phyloP scores from a whole-genome alignment of 1,284 basidiomycete species.

The Puccinia coronata region DNA sequence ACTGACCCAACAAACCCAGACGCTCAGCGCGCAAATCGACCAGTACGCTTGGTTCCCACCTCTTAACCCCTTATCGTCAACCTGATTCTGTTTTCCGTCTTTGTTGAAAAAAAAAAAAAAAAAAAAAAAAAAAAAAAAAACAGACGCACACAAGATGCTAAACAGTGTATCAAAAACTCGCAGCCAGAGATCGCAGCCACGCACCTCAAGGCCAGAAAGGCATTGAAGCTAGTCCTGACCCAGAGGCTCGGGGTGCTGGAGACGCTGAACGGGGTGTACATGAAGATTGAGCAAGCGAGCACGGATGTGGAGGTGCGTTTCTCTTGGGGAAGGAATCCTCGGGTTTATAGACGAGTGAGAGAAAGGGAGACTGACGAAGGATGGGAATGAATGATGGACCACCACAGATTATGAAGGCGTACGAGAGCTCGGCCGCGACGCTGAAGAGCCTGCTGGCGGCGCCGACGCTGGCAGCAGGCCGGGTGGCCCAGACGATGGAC shows the following conservation, averaged over 20 bases:
- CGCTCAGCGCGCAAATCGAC: conserved; percentile 28
- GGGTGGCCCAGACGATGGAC: conserved; percentile 26
- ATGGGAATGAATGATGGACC: not conserved
- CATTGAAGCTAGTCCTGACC: conserved; percentile 20
- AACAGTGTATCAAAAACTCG: conserved; percentile 21
- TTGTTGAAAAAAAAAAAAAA: not conserved
- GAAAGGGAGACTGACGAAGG: not conserved
- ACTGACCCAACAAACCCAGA: conserved; percentile 35
- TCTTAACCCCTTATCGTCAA: not conserved
- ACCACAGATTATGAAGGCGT: conserved; percentile 46
- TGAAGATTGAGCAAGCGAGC: conserved; percentile 49
- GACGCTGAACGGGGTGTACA: conserved; percentile 29
- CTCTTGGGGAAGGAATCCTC: not conserved
- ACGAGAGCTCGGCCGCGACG: conserved; percentile 36
- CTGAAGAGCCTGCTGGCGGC: conserved; percentile 1
- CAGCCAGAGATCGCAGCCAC: conserved; percentile 28
- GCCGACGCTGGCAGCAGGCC: not conserved
- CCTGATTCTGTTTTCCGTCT: not conserved
- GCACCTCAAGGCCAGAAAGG: not conserved
- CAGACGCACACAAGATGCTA: conserved; percentile 40
- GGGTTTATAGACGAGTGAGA: too few species aligned
- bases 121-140: not conserved
- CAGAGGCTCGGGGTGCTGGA: conserved; percentile 28
- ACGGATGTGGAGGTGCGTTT: conserved; percentile 39
- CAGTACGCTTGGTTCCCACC: not conserved